Base-by-base conservation (phyloP, 352 stramenopile species). In the Pythium oligandrum region DNA sequence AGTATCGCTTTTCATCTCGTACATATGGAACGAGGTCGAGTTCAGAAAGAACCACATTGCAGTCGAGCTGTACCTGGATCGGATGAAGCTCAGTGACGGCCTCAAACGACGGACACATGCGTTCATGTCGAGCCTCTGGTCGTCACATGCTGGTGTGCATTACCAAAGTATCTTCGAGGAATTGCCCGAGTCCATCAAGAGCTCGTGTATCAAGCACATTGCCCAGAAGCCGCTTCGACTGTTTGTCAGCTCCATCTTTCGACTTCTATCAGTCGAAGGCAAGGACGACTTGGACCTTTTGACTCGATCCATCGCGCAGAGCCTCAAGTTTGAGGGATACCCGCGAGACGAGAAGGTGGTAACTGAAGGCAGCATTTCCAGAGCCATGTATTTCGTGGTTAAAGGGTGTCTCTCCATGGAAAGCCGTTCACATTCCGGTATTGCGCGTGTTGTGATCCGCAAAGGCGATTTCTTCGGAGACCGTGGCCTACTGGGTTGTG, bases 11-110 rank as follows among this genome's bases (percentile, higher is more conserved):
- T 72, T 58, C 51, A 58, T 72, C 35, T 66, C 51, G 1, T 58
- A 63, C 40, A 72, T 67, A 34, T 53, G 54, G 37, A 64, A 72
- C 52, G 64, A 72, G 61, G 57, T 72, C 8, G 51, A 60, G 52
- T 62, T 62, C 35, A 47, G 48, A 5, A 53, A 53, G 48, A 40
- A 53, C 32, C 48, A 53, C 30, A 53, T 53, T 17, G 35, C 33
- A 12, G 48, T 53, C 8, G 33, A 53, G 9, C 35, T 53, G 9
- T 53, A 44, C 35, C 35, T 53, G 12, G 51, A 44, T 6, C 64
- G 64, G 0, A 49, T 44, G 5, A 12, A 40, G 4, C 39, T 72
- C 51, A 68, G 57, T 32, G 3, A 40, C 7, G 52, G 51, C 26
- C 55, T 72, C 30, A 68, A 68, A 38, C 35, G 46, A 5, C 64